Evolutionary conservation across 2,329 filamentous ascomycete species (phyloP), one percentile per base, ranked within the genome.

Genomic region (Cladosporium phlei): DNA sequence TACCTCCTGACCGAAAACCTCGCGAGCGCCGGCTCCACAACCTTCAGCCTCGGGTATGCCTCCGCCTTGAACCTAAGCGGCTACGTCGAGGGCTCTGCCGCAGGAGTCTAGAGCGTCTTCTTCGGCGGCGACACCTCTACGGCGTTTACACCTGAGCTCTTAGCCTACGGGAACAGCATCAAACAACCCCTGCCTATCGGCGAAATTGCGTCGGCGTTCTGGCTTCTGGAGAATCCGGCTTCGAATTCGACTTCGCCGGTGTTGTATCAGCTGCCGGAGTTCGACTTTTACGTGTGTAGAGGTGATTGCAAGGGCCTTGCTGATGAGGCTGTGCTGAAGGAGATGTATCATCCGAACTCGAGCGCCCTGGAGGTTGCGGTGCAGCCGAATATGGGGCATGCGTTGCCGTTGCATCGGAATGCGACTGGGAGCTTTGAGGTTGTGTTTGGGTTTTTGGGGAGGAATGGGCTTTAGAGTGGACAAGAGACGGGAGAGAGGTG

Each of bases 151-250:
- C 54, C 55, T 12, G 57, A 52, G 46, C 40, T 65, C 46, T 53
- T 67, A 22, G 50, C 53, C 21, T 66, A 63, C 40, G 58, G 53
- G 12, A 52, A 63, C 28, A n/a, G 39, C 12, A 59, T 65, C 54
- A 66, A 66, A 55, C 61, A 67, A 55, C 63, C 65, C 2, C 55
- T 57, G 24, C 44, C 59, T 1, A 56, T 67, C 7, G 60, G 59
- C 9, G 61, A 65, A 27, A 39, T 54, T n/a, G 38, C 50, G 9
- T 52, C 52, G 11, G 44, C 46, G 2, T 52, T 29, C 17, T 48
- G 53, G 32, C 47, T 60, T 17, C 30, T 62, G 19, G 53, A 52
- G 10, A 46, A 48, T 8, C 44, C 52, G n/a, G 65, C 59, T 2
- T 49, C 55, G 5, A 21, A 29, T 7, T 64, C 64, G 50, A 60